Base-by-base conservation (phyloP, 495 filamentous ascomycete genomes). In the Hyaloscypha bicolor region DNA sequence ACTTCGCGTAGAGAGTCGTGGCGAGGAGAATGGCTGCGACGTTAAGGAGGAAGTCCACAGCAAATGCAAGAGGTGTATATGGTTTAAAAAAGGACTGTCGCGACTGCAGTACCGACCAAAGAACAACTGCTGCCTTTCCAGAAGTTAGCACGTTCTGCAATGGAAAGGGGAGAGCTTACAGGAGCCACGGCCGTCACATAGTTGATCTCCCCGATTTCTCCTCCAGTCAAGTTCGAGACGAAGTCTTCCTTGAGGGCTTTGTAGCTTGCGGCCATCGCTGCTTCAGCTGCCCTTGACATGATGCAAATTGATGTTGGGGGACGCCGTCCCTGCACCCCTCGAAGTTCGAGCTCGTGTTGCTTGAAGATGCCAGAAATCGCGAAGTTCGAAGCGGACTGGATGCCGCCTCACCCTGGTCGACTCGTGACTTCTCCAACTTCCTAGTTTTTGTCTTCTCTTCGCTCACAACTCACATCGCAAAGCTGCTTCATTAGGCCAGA, bases 191-290 rank as follows among this genome's bases (percentile, higher is more conserved):
- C 84, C 48, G 90, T 91, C 56, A 98, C 90, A 66, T 83, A 81
- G 71, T 96, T 94, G 79, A 99, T 94, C 74, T 99, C 95, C 32
- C 79, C 74, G 57, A 97, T 89, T 16, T 85, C 81, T 48, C 94
- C 93, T 45, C 95, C 95, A n/a, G 89, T 87, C 37, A 96, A 87
- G 74, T 93, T 91, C 22, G 94, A 97, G 71, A 99, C 95, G 74
- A 96, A 97, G 64, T 92, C 92, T 82, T 97, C 93, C 77, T 98
- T 99, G 60, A 88, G 84, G 60, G 88, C 85, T 80, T 98, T 99
- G 80, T 96, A 94, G 77, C 82, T 88, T 16, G 71, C 76, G 39
- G 75, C 69, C 63, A 73, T 73, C 12, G 69, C 71, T 60, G 61
- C 69, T 68, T 68, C 64, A 61, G 67, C 64, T 72, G 72, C 69